Percentiles rank a stretch among this genome's conserved stretches.
These are phyloP conservation scores for Dothiorella sarmentorum DNA, from an alignment of 2,329 filamentous ascomycete genomes.

Conservation along the genomic window DNA sequence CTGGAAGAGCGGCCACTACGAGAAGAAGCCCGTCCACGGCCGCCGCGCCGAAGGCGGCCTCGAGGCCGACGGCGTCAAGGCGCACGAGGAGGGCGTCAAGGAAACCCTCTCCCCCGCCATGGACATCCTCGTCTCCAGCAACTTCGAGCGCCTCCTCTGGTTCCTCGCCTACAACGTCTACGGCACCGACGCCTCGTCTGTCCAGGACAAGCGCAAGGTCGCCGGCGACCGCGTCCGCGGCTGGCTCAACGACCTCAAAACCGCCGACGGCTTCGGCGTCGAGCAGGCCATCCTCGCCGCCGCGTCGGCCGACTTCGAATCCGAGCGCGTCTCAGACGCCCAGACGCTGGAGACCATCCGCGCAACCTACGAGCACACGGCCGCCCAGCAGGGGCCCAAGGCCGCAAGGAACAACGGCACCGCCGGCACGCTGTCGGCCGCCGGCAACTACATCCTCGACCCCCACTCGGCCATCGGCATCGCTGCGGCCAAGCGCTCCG, in stretches of 20 bases:
- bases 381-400: constrained; percentile 36
- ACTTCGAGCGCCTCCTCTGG: constrained; percentile 95
- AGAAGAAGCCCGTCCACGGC: constrained; percentile 70
- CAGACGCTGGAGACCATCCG: constrained; percentile 49
- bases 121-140: constrained; percentile 95
- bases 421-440: constrained; percentile 34
- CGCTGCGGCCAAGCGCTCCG: constrained; percentile 67
- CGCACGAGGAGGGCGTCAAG: constrained; percentile 70
- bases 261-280: constrained; percentile 77
- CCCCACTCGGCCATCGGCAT: constrained; percentile 90
- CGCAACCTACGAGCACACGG: constrained; percentile 45
- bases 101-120: constrained; percentile 93
- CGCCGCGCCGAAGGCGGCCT: constrained; percentile 55
- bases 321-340: constrained; percentile 63
- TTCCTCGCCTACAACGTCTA: constrained; percentile 77
- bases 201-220: constrained; percentile 46
- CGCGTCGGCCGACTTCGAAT: constrained; percentile 74
- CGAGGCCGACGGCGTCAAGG: constrained; percentile 55
- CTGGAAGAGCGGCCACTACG: constrained; percentile 85
- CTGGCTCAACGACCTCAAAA: constrained; percentile 81
- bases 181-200: constrained; percentile 33
- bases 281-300: constrained; percentile 67
- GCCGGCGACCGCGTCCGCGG: constrained; percentile 69
- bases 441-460: constrained; percentile 73
- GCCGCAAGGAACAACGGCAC: constrained; percentile 43